Evolutionary conservation across 2,329 filamentous ascomycete genomes (phyloP).

Genomic region (Aureobasidium namibiae): DNA sequence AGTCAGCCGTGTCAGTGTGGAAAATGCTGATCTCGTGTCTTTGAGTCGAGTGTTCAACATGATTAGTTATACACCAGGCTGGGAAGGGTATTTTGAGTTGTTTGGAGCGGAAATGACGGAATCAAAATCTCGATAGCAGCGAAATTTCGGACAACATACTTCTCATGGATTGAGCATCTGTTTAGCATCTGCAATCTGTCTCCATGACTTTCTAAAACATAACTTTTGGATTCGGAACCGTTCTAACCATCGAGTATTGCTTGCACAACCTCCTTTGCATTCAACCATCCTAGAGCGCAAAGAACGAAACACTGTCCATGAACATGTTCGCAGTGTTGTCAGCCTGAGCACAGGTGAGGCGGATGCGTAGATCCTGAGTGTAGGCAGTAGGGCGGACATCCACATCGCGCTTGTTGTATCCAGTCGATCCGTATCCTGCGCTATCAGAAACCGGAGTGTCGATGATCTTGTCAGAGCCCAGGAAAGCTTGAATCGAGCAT

Average conservation of each 20-base stretch:
- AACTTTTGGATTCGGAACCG: neutral
- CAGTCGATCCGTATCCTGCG: neutral
- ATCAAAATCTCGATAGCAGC: too few species aligned
- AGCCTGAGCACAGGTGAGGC: neutral
- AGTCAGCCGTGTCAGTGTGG: conserved; percentile 1
- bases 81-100: too few species aligned
- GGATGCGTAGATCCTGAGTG: neutral
- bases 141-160: too few species aligned
- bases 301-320: neutral
- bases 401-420: neutral
- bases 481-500: neutral
- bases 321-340: neutral
- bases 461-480: neutral
- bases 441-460: neutral
- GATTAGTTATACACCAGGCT: too few species aligned
- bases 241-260: neutral
- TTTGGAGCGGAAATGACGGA: too few species aligned
- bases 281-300: neutral
- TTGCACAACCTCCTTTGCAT: neutral
- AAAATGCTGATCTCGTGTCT: neutral
- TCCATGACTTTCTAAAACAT: too few species aligned
- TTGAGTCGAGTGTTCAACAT: too few species aligned
- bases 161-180: too few species aligned
- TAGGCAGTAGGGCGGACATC: neutral
- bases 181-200: too few species aligned